Evolutionary conservation across 2,329 filamentous ascomycete species (phyloP).

Genomic region (Chaetomium olivaceum): DNA sequence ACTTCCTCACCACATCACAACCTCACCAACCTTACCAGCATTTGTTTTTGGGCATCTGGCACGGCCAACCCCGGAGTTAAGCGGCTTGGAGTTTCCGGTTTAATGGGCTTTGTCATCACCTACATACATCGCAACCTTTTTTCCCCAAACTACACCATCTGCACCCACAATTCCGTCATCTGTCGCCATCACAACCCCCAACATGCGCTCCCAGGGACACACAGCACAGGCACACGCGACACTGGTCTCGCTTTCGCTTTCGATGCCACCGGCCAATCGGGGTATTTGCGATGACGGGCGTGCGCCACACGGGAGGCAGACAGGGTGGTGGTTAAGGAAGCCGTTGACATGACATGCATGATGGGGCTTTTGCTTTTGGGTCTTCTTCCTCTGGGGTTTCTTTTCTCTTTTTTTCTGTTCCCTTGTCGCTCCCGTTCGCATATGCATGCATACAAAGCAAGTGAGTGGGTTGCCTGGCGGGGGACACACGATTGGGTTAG

Average conservation of each 20-base stretch:
- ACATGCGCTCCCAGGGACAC: neutral
- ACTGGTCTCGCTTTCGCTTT: neutral
- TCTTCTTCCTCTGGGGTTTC: neutral
- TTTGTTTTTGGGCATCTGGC: neutral
- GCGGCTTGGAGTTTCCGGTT: neutral
- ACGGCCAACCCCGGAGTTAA: neutral
- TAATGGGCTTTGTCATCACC: neutral
- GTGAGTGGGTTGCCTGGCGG: neutral
- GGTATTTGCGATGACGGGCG: neutral
- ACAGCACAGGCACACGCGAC: neutral
- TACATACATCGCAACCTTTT: neutral
- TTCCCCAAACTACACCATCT: neutral
- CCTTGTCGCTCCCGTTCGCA: neutral
- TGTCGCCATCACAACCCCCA: neutral
- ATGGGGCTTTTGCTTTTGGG: neutral
- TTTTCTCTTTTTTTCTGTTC: neutral
- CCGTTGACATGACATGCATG: neutral
- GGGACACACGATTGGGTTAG: neutral
- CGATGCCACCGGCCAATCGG: neutral
- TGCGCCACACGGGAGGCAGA: no score
- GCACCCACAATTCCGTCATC: neutral
- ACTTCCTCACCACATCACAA: neutral
- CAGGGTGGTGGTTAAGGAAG: neutral
- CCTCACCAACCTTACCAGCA: neutral
- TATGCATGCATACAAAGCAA: neutral